Percentiles rank a stretch among this genome's conserved stretches.
phyloP scores from a whole-genome alignment of 2,329 filamentous ascomycete genomes.

The Chlorencoelia australis region DNA sequence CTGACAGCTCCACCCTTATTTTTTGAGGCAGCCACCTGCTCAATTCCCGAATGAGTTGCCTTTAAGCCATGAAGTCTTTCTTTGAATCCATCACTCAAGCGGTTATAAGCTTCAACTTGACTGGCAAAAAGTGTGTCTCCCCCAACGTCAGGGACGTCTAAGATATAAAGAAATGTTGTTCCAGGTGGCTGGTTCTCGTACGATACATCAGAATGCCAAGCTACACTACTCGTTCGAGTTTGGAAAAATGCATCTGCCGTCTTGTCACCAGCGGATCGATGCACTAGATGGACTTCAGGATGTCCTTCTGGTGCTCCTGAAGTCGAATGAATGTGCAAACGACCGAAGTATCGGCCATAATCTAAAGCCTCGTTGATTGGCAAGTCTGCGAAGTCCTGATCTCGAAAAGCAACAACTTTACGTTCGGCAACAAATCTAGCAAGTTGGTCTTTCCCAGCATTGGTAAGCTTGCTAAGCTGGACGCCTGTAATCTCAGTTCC shows the following conservation, averaged over 20 bases:
- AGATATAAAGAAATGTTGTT: slow-evolving; percentile 78
- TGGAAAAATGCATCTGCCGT: slow-evolving; percentile 52
- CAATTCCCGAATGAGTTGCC: slow-evolving; percentile 71
- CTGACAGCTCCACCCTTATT: slow-evolving; percentile 59
- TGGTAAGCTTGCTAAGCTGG: slow-evolving; percentile 57
- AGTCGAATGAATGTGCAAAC: slow-evolving; percentile 73
- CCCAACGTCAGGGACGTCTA: slow-evolving; percentile 71
- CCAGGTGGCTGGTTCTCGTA: slow-evolving; percentile 85
- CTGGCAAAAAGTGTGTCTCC: slow-evolving; percentile 81
- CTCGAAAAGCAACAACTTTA: slow-evolving; percentile 69
- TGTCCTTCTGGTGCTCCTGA: slow-evolving; percentile 64
- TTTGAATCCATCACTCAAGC: slow-evolving; percentile 69
- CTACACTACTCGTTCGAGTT: slow-evolving; percentile 66
- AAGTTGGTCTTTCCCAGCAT: slow-evolving; percentile 66
- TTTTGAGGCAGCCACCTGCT: slow-evolving; percentile 66
- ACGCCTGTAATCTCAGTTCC: slow-evolving; percentile 63
- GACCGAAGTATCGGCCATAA: slow-evolving; percentile 66
- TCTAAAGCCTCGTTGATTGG: slow-evolving; percentile 60
- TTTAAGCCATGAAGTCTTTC: slow-evolving; percentile 71
- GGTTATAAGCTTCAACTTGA: slow-evolving; percentile 68
- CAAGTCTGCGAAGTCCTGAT: slow-evolving; percentile 62
- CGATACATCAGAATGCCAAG: slow-evolving; percentile 83
- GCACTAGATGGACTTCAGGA: slow-evolving; percentile 70
- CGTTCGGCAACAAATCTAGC: slow-evolving; percentile 66
- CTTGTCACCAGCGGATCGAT: slow-evolving; percentile 57